Evolutionary conservation across 805 yeast species (phyloP).

Genomic region (Groenewaldozyma salmanticensis): DNA sequence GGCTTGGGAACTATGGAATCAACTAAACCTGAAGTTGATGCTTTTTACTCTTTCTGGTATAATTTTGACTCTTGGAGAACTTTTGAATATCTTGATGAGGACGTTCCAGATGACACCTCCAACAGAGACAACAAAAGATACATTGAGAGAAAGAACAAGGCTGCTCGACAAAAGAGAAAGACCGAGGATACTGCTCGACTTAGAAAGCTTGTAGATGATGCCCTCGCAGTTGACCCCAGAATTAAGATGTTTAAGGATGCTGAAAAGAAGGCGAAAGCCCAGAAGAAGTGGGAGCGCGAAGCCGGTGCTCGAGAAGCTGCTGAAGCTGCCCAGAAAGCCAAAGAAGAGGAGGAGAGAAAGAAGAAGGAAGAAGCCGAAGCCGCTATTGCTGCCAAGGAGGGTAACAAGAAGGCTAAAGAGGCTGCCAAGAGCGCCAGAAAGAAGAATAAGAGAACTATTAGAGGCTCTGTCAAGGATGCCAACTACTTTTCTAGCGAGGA

Average conservation of each 20-base stretch:
- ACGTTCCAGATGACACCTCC: constrained; percentile 97
- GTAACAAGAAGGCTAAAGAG: constrained; percentile 92
- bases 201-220: constrained; percentile 78
- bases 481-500: constrained; percentile 77
- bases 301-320: constrained; percentile 97
- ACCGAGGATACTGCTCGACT: constrained; percentile 92
- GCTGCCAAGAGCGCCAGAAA: constrained; percentile 82
- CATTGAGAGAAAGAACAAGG: constrained; percentile 93
- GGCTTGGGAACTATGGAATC: constrained; percentile 58
- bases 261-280: constrained; percentile 90
- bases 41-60: constrained; percentile 86
- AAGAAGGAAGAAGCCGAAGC: constrained; percentile 65
- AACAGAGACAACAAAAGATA: constrained; percentile 99
- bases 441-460: constrained; percentile 88
- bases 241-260: constrained; percentile 86
- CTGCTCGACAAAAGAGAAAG: constrained; percentile 94
- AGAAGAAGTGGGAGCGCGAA: constrained; percentile 94
- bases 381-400: constrained; percentile 54
- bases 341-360: constrained; percentile 80
- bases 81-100: constrained; percentile 96
- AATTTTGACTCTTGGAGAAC: constrained; percentile 97
- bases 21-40: constrained; percentile 71
- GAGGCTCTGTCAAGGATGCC: constrained; percentile 73
- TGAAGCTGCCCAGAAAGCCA: constrained; percentile 76
- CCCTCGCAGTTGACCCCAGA: constrained; percentile 87